Conservation (phyloP, 2,329 filamentous ascomycete genomes). For the Fusarium agapanthi region DNA sequence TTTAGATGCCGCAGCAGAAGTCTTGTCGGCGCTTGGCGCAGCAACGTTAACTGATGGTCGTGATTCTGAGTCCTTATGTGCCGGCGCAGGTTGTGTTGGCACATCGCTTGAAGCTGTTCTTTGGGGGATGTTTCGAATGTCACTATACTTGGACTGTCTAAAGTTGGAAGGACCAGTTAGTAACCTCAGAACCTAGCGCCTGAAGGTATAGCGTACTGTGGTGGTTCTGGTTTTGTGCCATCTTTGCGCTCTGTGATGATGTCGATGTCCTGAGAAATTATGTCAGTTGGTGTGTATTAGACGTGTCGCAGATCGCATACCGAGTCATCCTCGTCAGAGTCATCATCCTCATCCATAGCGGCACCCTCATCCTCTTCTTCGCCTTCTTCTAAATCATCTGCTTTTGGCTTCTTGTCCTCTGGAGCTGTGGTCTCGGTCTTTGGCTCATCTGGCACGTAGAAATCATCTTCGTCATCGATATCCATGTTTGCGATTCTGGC, state of each 20-base stretch:
- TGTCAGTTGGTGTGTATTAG: neutral
- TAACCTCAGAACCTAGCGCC: neutral
- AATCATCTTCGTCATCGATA: slow-evolving; percentile 74
- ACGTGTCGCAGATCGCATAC: slow-evolving; percentile 21
- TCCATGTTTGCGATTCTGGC: slow-evolving; percentile 59
- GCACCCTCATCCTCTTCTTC: slow-evolving; percentile 71
- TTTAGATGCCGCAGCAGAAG: slow-evolving; percentile 74
- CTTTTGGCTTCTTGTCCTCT: slow-evolving; percentile 47
- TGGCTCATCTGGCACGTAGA: slow-evolving; percentile 70
- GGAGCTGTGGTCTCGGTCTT: slow-evolving; percentile 46
- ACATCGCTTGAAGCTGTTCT: slow-evolving; percentile 63
- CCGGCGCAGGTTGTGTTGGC: slow-evolving; percentile 54
- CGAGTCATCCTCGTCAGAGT: slow-evolving; percentile 59
- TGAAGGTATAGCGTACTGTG: slow-evolving; percentile 56
- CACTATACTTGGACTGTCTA: slow-evolving; percentile 70
- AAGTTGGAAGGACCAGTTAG: slow-evolving; percentile 7
- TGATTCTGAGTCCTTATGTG: slow-evolving; percentile 57
- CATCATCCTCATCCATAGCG: slow-evolving; percentile 61
- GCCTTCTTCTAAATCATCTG: slow-evolving; percentile 69
- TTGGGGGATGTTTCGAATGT: slow-evolving; percentile 72
- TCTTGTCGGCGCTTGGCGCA: slow-evolving; percentile 59
- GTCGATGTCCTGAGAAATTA: slow-evolving; percentile 65
- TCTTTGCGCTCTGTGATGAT: slow-evolving; percentile 75
- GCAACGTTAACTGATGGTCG: slow-evolving; percentile 47
- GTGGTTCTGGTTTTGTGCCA: slow-evolving; percentile 66